These are phyloP conservation scores for Spencermartinsiella europaea DNA, from an alignment of 805 yeast species.

Conservation along the genomic window DNA sequence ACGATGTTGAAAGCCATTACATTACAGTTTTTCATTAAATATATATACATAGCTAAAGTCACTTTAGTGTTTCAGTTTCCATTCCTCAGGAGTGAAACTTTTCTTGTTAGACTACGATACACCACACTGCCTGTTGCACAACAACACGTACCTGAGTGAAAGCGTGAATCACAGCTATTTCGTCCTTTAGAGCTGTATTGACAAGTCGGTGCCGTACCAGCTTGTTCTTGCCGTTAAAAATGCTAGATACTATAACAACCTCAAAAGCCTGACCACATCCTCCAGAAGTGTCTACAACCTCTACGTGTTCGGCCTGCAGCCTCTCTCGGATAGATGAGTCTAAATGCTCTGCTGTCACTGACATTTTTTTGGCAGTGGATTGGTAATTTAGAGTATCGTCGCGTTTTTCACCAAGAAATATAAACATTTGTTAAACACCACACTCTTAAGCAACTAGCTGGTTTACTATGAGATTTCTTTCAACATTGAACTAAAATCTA, in stretches of 20 bases:
- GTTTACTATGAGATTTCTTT: no score
- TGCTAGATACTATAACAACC: conserved; percentile 71
- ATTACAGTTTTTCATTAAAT: background rate
- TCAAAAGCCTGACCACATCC: conserved; percentile 99
- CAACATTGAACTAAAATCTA: no score
- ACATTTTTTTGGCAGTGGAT: background rate
- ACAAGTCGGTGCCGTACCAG: conserved; percentile 83
- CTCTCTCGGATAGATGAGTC: conserved; percentile 48
- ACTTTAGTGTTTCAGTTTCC: conserved; percentile 41
- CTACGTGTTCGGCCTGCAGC: conserved; percentile 59
- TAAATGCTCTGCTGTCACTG: conserved; percentile 35
- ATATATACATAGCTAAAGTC: background rate
- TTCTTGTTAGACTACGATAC: conserved; percentile 24
- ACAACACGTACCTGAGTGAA: conserved; percentile 74
- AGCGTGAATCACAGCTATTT: conserved; percentile 84
- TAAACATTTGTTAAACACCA: no score
- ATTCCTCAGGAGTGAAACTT: conserved; percentile 76
- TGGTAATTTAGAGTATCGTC: no score
- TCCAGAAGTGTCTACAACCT: conserved; percentile 70
- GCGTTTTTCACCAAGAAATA: no score
- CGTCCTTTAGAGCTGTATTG: conserved; percentile 73
- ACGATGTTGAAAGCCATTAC: background rate
- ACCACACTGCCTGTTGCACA: no score
- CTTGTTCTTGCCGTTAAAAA: conserved; percentile 76
- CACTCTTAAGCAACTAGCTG: no score